phyloP scores from a whole-genome alignment of 768 basidiomycete genomes.

The Phaeotremella fagi region DNA sequence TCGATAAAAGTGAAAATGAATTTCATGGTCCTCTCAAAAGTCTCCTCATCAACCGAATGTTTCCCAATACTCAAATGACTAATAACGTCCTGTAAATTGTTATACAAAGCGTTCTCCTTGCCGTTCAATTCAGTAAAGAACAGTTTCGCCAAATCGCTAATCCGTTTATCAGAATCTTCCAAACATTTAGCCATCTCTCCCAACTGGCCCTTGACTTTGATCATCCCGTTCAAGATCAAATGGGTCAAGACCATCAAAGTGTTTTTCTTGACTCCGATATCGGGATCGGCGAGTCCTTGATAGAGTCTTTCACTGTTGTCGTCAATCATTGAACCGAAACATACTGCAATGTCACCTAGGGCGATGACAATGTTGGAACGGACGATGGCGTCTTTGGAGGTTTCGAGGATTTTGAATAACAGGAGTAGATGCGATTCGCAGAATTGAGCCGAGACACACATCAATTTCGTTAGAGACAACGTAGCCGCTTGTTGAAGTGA shows the following conservation, averaged over 20 bases:
- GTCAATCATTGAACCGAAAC: slow-evolving; percentile 94
- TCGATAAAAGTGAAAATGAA: slow-evolving; percentile 97
- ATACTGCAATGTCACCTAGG: slow-evolving; percentile 93
- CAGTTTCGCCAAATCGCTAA: slow-evolving; percentile 90
- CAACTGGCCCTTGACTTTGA: slow-evolving; percentile 98
- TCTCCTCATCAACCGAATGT: slow-evolving; percentile 86
- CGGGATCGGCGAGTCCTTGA: slow-evolving; percentile 80
- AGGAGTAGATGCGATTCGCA: slow-evolving; percentile 84
- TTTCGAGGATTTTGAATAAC: slow-evolving; percentile 90
- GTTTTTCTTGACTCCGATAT: slow-evolving; percentile 94
- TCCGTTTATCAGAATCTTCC: slow-evolving; percentile 79
- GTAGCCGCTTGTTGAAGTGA: slow-evolving; percentile 81
- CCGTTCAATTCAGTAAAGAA: slow-evolving; percentile 95
- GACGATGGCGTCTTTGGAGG: slow-evolving; percentile 80
- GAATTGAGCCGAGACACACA: slow-evolving; percentile 89
- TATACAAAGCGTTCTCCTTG: slow-evolving; percentile 98
- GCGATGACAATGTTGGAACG: slow-evolving; percentile 96
- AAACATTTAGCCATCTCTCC: slow-evolving; percentile 99
- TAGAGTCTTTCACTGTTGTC: slow-evolving; percentile 95
- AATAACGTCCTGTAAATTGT: slow-evolving; percentile 97
- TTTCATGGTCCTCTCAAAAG: slow-evolving; percentile 84
- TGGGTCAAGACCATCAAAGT: slow-evolving; percentile 98
- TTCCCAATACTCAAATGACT: slow-evolving; percentile 86
- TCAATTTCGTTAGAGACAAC: slow-evolving; percentile 87
- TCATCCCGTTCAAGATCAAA: slow-evolving; percentile 95